Evolutionary conservation across 306 rosid genomes (phyloP), one percentile per base, ranked within the genome.

Genomic region (Astragalus glycyphyllos): DNA sequence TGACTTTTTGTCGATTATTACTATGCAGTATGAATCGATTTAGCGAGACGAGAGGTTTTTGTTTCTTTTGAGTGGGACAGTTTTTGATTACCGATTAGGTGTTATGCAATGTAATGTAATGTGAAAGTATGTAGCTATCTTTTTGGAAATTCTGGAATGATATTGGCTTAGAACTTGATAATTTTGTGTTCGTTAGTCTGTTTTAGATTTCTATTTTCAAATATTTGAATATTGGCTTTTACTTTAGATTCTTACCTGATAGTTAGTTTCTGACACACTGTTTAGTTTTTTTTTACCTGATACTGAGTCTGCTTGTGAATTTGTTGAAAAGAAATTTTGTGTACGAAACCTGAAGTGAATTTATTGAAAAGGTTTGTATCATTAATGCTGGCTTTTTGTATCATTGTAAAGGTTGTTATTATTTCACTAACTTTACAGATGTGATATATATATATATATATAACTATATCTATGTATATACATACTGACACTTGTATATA

Each of bases 391-490:
- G 46, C 58, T 49, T 34, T 67, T 34, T 35, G 31, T 31, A 34
- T 48, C 55, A 26, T 26, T 55, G 5, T 5, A 44, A 44, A 13
- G 67, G 67, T 31, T 71, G 53, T 69, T 69, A 55, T 40, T 55
- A 40, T 55, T 40, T 29, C 41, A 20, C n/a, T 6, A 29, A 54
- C 56, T 41, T 70, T 57, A 29, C 44, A 4, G 32, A n/a, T 46
- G 50, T 40, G 8, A 40, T 40, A 10, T 40, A 26, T 2, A 1
- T 2, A 1, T 26, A 26, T 26, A 59, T 59, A n/a, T 37, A 59
- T 35, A 26, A 32, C 32, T 59, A 31, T 40, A 40, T 60, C 49
- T 60, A 16, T 61, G 15, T 62, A 41, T 41, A 17, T 5, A 62
- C 50, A 6, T 13, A 6, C 6, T 62, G 31, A 26, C 31, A 26